Percentiles rank a stretch among this genome's conserved stretches.
phyloP scores from a whole-genome alignment of 2,329 filamentous ascomycete genomes.

The Botrytis deweyae region DNA sequence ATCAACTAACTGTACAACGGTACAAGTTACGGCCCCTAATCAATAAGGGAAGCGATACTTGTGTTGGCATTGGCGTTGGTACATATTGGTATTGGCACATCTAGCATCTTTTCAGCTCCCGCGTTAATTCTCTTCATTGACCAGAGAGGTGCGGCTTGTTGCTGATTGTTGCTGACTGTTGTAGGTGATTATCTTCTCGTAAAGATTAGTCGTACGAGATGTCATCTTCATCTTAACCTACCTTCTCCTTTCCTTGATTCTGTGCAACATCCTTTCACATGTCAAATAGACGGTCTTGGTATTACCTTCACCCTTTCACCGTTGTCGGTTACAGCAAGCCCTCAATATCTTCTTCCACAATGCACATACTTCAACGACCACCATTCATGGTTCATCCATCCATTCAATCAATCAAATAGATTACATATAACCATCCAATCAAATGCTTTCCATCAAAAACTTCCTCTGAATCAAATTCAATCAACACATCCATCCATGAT shows the following conservation, averaged over 20 bases:
- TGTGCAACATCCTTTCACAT: neutral
- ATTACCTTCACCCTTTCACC: neutral
- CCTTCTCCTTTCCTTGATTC: too few species aligned
- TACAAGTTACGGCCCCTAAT: neutral
- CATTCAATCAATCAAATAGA: neutral
- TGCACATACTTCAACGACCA: neutral
- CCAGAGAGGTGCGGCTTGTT: neutral
- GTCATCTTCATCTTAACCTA: neutral
- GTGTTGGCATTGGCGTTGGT: neutral
- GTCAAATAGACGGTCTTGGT: neutral
- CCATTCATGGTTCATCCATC: neutral
- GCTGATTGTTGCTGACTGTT: neutral
- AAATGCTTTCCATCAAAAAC: neutral
- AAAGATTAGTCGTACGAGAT: neutral
- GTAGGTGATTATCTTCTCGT: neutral
- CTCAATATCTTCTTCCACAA: neutral
- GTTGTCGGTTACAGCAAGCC: neutral
- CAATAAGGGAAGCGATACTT: neutral
- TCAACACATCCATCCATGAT: neutral
- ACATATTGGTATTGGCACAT: neutral
- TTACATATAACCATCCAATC: neutral
- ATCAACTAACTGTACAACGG: neutral
- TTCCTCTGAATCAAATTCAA: conserved; percentile 1
- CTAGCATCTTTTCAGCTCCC: neutral
- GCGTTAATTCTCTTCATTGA: neutral